Evolutionary conservation across 1,284 basidiomycete genomes (phyloP), one percentile per base, ranked within the genome.

Genomic region (Grifola frondosa): DNA sequence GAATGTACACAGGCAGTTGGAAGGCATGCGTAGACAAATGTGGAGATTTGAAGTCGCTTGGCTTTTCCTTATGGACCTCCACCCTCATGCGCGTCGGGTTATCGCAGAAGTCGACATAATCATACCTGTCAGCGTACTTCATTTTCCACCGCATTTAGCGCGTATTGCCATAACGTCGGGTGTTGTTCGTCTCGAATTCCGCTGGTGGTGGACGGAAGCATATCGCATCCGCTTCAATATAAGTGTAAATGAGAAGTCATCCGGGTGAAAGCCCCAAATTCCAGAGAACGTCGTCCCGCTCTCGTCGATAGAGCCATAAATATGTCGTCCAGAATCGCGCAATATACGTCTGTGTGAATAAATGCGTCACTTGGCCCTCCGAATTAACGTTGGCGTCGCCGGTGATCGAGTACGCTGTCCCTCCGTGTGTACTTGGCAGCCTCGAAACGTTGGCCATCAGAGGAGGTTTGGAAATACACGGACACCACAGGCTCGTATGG

Each of bases 91-190:
- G n/a, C n/a, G n/a, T n/a, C n/a, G n/a, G n/a, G n/a, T n/a, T n/a
- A n/a, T n/a, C n/a, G n/a, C n/a, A n/a, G n/a, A n/a, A n/a, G n/a
- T n/a, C n/a, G n/a, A n/a, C n/a, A n/a, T n/a, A n/a, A n/a, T n/a
- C n/a, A n/a, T n/a, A n/a, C n/a, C n/a, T n/a, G n/a, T n/a, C n/a
- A n/a, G n/a, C n/a, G n/a, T n/a, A n/a, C n/a, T n/a, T n/a, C n/a
- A n/a, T 52, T 47, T 7, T 29, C 29, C 5, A 34, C 46, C 0
- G 46, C 44, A 1, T 44, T 49, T 19, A 48, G 30, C 5, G 50
- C 50, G 19, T 48, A 52, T 31, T 44, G 48, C 50, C 50, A 52
- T 8, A 46, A 31, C 5, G 50, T 42, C 42, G 46, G 10, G 40
- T 6, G 15, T 28, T 42, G 33, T 47, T 40, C 28, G 22, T 10